A percentile compares a stretch with the other conserved stretches of the same genome.
Conservation (phyloP, 352 stramenopile species). For the Phytophthora pseudosyringae region DNA sequence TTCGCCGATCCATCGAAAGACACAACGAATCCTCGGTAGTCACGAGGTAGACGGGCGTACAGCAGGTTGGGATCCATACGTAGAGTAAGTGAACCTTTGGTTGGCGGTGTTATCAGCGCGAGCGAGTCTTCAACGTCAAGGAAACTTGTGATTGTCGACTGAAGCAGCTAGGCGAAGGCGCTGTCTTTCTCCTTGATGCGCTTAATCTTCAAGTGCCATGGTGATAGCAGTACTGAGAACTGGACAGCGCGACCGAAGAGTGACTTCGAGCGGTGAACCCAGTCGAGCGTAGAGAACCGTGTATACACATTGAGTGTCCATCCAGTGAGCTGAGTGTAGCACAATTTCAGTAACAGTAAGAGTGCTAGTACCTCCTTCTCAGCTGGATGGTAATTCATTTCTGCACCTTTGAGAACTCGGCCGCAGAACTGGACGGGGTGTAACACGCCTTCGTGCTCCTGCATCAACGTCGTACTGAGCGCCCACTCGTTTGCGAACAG, state of each 20-base stretch:
- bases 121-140: slow-evolving; percentile 11
- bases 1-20: slow-evolving; percentile 34
- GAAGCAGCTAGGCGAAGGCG: slow-evolving; percentile 6
- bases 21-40: slow-evolving; percentile 13
- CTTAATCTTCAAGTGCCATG: slow-evolving; percentile 2
- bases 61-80: background rate
- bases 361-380: slow-evolving; percentile 28
- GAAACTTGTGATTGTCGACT: slow-evolving; percentile 10
- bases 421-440: slow-evolving; percentile 21
- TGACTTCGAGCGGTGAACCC: slow-evolving; percentile 20
- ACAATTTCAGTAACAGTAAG: slow-evolving; percentile 7
- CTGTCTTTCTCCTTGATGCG: background rate
- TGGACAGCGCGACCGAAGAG: slow-evolving; percentile 15
- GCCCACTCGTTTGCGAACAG: slow-evolving; percentile 32
- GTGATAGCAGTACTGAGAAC: slow-evolving; percentile 24
- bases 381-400: slow-evolving; percentile 17
- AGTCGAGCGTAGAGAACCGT: slow-evolving; percentile 26
- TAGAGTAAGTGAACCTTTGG: background rate
- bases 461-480: slow-evolving; percentile 17
- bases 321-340: slow-evolving; percentile 6
- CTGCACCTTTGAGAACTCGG: slow-evolving; percentile 7
- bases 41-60: background rate
- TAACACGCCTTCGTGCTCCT: slow-evolving; percentile 12
- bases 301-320: slow-evolving; percentile 21
- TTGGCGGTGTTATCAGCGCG: slow-evolving; percentile 1